Percentiles rank a stretch among this genome's conserved stretches.
Conservation (phyloP, 345 rosid species). For the Cardiospermum halicacabum region DNA sequence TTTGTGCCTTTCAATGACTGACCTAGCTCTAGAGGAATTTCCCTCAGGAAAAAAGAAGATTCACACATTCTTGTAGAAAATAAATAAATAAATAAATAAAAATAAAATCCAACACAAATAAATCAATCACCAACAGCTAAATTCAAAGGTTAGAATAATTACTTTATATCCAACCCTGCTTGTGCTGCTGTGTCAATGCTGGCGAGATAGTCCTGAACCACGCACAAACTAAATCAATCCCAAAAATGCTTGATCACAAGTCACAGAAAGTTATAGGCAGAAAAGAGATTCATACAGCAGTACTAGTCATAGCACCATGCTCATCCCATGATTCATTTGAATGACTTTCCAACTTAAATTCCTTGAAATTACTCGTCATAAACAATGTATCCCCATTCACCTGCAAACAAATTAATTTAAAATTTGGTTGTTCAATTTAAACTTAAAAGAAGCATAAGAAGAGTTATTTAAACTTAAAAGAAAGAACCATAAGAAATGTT, state of each 20-base stretch:
- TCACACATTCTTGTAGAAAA: too few species aligned
- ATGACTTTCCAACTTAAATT: conserved; percentile 73
- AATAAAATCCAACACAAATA: too few species aligned
- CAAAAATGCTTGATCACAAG: neutral
- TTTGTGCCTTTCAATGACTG: neutral
- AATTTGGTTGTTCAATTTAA: conserved; percentile 13
- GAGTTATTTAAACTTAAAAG: conserved; percentile 10
- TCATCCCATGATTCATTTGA: conserved; percentile 76
- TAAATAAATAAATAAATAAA: too few species aligned
- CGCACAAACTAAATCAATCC: conserved; percentile 18
- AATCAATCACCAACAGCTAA: conserved; percentile 1
- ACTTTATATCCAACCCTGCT: conserved; percentile 65
- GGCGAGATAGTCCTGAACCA: conserved; percentile 84
- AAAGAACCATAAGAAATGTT: too few species aligned
- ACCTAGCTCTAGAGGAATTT: neutral
- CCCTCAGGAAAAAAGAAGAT: neutral
- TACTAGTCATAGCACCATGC: conserved; percentile 68
- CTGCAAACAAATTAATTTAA: conserved; percentile 33
- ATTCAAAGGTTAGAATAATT: conserved; percentile 27
- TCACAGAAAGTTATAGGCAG: neutral
- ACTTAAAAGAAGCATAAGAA: conserved; percentile 1
- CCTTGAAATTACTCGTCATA: conserved; percentile 84
- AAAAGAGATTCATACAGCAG: conserved; percentile 57
- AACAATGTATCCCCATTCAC: conserved; percentile 93
- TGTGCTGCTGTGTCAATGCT: conserved; percentile 62